These are phyloP conservation scores for Epichloe coenophiala DNA, from an alignment of 2,329 filamentous ascomycete species.

Conservation along the genomic window DNA sequence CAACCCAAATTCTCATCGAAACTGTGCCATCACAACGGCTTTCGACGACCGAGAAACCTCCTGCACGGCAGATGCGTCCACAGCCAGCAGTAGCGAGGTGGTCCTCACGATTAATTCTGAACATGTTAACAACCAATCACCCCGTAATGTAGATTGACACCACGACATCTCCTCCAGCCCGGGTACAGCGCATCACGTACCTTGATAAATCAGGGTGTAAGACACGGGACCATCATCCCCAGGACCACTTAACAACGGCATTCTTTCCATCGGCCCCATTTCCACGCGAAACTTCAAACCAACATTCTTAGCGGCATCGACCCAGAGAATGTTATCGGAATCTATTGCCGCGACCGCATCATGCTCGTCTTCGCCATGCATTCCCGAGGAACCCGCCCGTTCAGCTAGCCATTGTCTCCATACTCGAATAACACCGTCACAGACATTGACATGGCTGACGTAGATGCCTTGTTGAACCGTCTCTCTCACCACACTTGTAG, in stretches of 20 bases:
- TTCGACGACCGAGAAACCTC: slow-evolving; percentile 48
- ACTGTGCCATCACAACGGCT: slow-evolving; percentile 47
- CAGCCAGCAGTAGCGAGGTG: slow-evolving; percentile 45
- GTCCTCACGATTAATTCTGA: slow-evolving; percentile 55
- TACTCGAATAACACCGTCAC: slow-evolving; percentile 55
- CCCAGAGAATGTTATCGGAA: slow-evolving; percentile 46
- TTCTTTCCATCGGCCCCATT: slow-evolving; percentile 19
- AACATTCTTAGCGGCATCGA: slow-evolving; percentile 46
- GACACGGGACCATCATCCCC: slow-evolving; percentile 54
- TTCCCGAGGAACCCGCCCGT: slow-evolving; percentile 12
- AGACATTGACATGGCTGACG: slow-evolving; percentile 49
- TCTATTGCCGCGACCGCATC: background rate
- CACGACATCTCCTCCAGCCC: too few species aligned
- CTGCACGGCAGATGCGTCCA: slow-evolving; percentile 51
- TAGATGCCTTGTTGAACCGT: slow-evolving; percentile 49
- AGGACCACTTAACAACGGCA: slow-evolving; percentile 40
- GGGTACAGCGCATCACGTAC: slow-evolving; percentile 27
- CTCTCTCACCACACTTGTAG: slow-evolving; percentile 54
- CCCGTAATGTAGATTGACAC: too few species aligned
- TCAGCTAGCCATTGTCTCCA: slow-evolving; percentile 59
- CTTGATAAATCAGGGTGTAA: slow-evolving; percentile 60
- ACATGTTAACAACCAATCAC: too few species aligned
- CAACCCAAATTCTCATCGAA: background rate
- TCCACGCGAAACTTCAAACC: slow-evolving; percentile 55
- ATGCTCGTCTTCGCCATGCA: background rate